Percentiles rank a stretch among this genome's conserved stretches.
Evolutionary conservation across 176 grass and related monocot genomes (phyloP).

Genomic region (Aegilops tauschii): DNA sequence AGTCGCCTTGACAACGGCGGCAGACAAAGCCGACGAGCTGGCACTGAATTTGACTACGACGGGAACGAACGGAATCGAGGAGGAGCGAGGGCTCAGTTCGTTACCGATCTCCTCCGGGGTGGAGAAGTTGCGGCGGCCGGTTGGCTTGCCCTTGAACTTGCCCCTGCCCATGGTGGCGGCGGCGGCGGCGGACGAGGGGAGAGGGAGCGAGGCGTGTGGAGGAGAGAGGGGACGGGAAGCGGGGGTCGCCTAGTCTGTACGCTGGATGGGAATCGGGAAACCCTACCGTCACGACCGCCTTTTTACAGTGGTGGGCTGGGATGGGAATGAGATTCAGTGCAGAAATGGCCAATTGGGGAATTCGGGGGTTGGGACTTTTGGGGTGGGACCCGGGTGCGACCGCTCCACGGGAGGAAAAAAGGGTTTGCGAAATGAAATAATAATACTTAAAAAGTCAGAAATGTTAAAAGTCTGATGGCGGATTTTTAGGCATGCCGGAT

Average conservation of each 20-base stretch:
- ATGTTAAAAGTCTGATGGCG: too few relatives aligned
- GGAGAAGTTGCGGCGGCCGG: conserved; percentile 93
- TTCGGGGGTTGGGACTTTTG: neutral
- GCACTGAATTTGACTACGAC: neutral
- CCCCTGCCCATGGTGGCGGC: conserved; percentile 71
- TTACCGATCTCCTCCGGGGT: conserved; percentile 97
- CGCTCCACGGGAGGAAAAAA: neutral
- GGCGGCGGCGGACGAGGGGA: neutral
- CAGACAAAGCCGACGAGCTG: neutral
- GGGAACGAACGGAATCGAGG: neutral
- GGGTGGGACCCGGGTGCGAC: neutral
- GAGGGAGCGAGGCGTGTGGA: conserved; percentile 17
- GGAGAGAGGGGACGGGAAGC: neutral
- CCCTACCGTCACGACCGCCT: conserved; percentile 35
- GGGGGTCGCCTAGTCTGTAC: conserved; percentile 35
- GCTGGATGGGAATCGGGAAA: conserved; percentile 52
- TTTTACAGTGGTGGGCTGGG: neutral
- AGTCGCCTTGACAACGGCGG: neutral
- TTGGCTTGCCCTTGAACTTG: conserved; percentile 98
- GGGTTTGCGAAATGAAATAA: too few relatives aligned
- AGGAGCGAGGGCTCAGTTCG: neutral
- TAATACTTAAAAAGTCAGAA: too few relatives aligned
- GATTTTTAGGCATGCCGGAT: too few relatives aligned
- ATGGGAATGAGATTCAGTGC: neutral
- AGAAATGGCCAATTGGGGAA: neutral